Base-by-base conservation (phyloP, 352 stramenopile genomes). In the Globisporangium yorkense region DNA sequence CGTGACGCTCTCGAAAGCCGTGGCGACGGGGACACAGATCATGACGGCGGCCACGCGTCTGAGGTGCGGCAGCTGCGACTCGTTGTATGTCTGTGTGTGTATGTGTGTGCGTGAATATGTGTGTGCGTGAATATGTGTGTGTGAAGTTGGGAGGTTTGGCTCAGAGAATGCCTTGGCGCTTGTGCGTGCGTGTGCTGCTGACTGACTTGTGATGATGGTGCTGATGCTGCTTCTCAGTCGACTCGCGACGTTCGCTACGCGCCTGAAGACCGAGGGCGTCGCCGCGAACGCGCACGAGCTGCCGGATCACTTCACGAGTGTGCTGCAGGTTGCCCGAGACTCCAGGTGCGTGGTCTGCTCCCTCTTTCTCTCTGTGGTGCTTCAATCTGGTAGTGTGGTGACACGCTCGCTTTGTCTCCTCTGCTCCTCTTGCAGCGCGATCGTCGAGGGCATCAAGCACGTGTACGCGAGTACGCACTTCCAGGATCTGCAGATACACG, bases 21-120 rank as follows among this genome's bases (percentile, higher is more conserved):
- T 89, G 51, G 62, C 62, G 10, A 92, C 82, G 0, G 76, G 80
- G 35, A 75, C 74, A 20, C 72, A 88, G 41, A 79, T 92, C 57
- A 57, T 78, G 45, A 73, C 69, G n/a, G 61, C 69, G 24, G 78
- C 82, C 35, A 62, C 68, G 44, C 74, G 69, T 18, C 67, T 89
- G 16, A 87, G 13, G 74, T 78, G 6, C 67, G 66, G 31, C 31
- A 27, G 24, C 24, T 27, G 24, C 24, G 1, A 27, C 24, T 27
- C 24, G 24, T 27, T 27, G 24, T 27, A 27, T 27, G 24, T 24
- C 21, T 24, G 21, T 27, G 24, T 27, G 24, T n/a, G n/a, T 27
- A 27, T 27, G 1, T 27, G 24, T 27, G 24, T 27, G 24, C 24
- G 24, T 27, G 24, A 27, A 27, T 27, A 27, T 27, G 1, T 27